Evolutionary conservation across 345 rosid species (phyloP), one percentile per base, ranked within the genome.

Genomic region (Pistacia vera): DNA sequence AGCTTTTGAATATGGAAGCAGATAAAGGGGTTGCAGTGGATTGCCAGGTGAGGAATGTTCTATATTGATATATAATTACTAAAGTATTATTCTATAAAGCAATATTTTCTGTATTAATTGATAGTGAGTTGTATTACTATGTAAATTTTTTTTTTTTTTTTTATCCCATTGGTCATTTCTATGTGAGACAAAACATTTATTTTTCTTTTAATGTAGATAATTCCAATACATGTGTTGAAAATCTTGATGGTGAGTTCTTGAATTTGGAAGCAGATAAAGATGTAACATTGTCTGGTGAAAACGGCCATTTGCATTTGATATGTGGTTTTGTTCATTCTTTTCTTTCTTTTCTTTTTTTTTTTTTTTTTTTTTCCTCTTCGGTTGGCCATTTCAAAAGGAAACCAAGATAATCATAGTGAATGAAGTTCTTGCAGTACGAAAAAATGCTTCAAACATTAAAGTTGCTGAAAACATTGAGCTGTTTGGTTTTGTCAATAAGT

Each of bases 11-110:
- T 49, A 16, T 17, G 28, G 71, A 60, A 66, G 72, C 68, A 7
- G 14, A 46, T 48, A 67, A 63, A 65, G 78, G 49, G 18, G 51
- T 71, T 22, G 52, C 46, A 18, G 11, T 52, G 11, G 79, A 66
- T 77, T 67, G 55, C 57, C 38, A 65, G 36, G 83, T 83, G 52
- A 63, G 51, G 35, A 66, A 25, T 68, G 48, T 51, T 67, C 52
- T 59, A 46, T 72, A 38, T 36, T 48, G 68, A 35, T 33, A 16
- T 49, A 33, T 38, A 33, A 11, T 51, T 11, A 51, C 49, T 51
- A 8, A 13, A 56, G 22, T 1, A 17, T 18, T 36, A 36, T 36
- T 36, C 38, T 36, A 1, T 36, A 1, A 36, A 4, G 3, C 38
- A 36, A 36, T 36, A 36, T 36, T 2, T 36, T 36, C 38, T 36